phyloP scores from a whole-genome alignment of 2,329 filamentous ascomycete genomes.

The Fusarium penzigii region DNA sequence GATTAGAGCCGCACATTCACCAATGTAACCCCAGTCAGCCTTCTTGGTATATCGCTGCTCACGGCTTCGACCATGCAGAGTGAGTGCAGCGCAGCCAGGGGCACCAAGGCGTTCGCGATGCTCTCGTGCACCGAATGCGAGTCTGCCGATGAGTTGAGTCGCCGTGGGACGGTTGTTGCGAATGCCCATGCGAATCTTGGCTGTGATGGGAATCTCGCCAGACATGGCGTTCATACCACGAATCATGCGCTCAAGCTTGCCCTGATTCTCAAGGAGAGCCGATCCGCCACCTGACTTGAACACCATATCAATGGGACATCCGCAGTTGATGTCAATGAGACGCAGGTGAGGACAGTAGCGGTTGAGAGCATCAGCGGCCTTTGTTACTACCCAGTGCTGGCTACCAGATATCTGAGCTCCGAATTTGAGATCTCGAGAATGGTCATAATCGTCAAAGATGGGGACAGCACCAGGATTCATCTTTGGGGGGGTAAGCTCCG shows the following conservation, averaged over 20 bases:
- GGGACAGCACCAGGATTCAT: constrained; percentile 53
- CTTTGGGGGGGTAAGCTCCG: constrained; percentile 72
- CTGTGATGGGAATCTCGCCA: constrained; percentile 85
- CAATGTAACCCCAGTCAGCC: constrained; percentile 96
- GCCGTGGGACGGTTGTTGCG: constrained; percentile 78
- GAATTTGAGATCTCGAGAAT: constrained; percentile 81
- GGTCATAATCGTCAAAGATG: constrained; percentile 78
- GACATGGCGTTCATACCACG: constrained; percentile 95
- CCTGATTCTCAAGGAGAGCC: constrained; percentile 82
- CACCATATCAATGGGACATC: constrained; percentile 94
- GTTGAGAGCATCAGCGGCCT: constrained; percentile 80
- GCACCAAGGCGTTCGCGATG: constrained; percentile 69
- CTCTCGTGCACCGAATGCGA: constrained; percentile 78
- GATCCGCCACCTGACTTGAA: constrained; percentile 87
- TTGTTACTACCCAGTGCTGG: constrained; percentile 87
- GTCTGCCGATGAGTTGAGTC: constrained; percentile 75
- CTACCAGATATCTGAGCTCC: constrained; percentile 91
- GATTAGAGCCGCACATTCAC: constrained; percentile 83
- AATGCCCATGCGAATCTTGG: constrained; percentile 92
- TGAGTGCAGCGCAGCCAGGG: constrained; percentile 90
- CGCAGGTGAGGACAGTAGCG: constrained; percentile 79
- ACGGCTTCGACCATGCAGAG: constrained; percentile 87
- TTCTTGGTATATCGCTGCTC: constrained; percentile 91
- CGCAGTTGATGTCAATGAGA: constrained; percentile 93
- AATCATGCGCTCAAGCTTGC: constrained; percentile 91